phyloP scores from a whole-genome alignment of 2,329 filamentous ascomycete genomes.

The Venturia pyrina region DNA sequence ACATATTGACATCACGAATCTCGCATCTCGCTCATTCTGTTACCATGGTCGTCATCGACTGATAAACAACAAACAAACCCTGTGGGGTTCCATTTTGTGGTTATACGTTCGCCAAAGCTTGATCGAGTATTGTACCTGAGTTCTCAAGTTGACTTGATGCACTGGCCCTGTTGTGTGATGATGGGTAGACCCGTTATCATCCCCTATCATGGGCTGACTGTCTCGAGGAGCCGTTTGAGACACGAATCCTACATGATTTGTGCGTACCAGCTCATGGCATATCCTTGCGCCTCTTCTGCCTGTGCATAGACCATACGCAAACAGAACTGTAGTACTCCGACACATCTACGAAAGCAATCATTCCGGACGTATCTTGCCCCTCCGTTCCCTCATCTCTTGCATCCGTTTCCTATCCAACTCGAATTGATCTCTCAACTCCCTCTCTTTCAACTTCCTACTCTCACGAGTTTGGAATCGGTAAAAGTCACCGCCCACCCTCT shows the following conservation, averaged over 20 bases:
- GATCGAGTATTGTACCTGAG: too few relatives aligned
- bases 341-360: background rate
- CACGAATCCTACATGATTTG: background rate
- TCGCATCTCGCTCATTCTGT: too few relatives aligned
- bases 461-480: constrained; percentile 78
- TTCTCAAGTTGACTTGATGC: too few relatives aligned
- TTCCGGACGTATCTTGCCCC: constrained; percentile 44
- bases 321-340: background rate
- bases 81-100: too few relatives aligned
- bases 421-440: constrained; percentile 59
- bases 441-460: constrained; percentile 65
- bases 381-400: constrained; percentile 57
- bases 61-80: too few relatives aligned
- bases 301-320: background rate
- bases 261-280: background rate
- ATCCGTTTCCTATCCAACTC: constrained; percentile 68
- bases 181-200: background rate
- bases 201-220: background rate
- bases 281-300: background rate
- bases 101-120: too few relatives aligned
- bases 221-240: background rate
- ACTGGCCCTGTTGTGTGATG: too few relatives aligned
- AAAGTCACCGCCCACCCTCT: constrained; percentile 58
- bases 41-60: too few relatives aligned
- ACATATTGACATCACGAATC: too few relatives aligned